Evolutionary conservation across 1,284 basidiomycete genomes (phyloP), one percentile per base, ranked within the genome.

Genomic region (Mrakiaceae sp.): DNA sequence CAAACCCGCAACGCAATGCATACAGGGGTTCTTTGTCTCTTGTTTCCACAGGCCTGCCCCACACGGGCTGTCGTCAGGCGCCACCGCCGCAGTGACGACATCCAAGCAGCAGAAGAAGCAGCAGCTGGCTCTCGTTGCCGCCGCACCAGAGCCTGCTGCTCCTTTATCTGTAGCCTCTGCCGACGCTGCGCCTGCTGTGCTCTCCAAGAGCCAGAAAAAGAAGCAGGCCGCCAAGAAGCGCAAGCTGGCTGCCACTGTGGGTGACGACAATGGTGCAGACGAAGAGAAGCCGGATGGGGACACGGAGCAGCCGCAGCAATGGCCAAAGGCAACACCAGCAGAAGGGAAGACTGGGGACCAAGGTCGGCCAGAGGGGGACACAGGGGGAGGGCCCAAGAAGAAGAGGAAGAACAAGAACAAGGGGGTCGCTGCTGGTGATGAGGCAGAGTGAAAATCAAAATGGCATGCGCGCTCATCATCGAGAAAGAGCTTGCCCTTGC

Each of bases 21-120:
- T 54, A 11, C 54, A 56, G 60, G 64, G 64, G 0, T 66, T 66
- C 44, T 66, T 66, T 27, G 64, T 66, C 47, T 66, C 64, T n/a
- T 66, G 64, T 16, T 66, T 66, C 60, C 46, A 53, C 27, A 60
- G 64, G 0, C 16, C 57, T 2, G 16, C 51, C 27, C 60, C 47
- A 42, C 27, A 27, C 27, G 27, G 27, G 27, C 27, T 27, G 27
- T 27, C 27, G 27, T 27, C 27, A 27, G 27, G 27, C 27, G 27
- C 27, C 27, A 1, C 27, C 27, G 27, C 27, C 27, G 27, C 27
- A 27, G 27, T 27, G 27, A 27, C 27, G 27, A 2, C 27, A 27
- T 27, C 27, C 27, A 27, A 27, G 27, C 27, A 27, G 27, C 27
- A 27, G 27, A 27, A 27, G 27, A 27, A 27, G 27, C 1, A 27